phyloP scores from a whole-genome alignment of 164 flowering plant genomes.

The Vitis cinerea region DNA sequence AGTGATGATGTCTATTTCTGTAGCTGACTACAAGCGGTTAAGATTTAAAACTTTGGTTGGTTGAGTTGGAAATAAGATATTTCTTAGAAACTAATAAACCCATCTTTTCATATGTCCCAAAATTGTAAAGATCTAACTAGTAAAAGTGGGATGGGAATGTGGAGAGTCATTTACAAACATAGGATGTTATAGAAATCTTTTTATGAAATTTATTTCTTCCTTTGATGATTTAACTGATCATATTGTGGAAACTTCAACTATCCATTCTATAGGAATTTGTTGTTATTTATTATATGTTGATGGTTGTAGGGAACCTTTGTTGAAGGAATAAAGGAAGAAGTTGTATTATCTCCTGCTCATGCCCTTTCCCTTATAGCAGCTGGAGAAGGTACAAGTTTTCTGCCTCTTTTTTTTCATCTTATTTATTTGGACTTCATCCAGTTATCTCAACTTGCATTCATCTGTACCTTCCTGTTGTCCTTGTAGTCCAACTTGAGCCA shows the following conservation, averaged over 20 bases:
- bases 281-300: conserved; percentile 1
- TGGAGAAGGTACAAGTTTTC: conserved; percentile 77
- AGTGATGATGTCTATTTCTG: no score
- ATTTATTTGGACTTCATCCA: no score
- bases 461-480: no score
- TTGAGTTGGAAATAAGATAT: no score
- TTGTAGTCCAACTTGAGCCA: no score
- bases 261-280: background rate
- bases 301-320: conserved; percentile 79
- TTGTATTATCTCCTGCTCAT: conserved; percentile 96
- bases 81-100: background rate
- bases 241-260: background rate
- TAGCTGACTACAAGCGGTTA: no score
- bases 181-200: background rate
- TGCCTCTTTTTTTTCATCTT: background rate
- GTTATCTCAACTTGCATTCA: no score
- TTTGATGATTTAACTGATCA: background rate
- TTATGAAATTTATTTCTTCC: background rate
- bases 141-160: background rate
- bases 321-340: conserved; percentile 98
- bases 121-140: background rate
- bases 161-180: background rate
- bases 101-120: background rate
- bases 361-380: conserved; percentile 95
- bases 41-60: no score